These are phyloP conservation scores for Paxillus ammoniavirescens DNA, from an alignment of 768 basidiomycete species.

Conservation along the genomic window DNA sequence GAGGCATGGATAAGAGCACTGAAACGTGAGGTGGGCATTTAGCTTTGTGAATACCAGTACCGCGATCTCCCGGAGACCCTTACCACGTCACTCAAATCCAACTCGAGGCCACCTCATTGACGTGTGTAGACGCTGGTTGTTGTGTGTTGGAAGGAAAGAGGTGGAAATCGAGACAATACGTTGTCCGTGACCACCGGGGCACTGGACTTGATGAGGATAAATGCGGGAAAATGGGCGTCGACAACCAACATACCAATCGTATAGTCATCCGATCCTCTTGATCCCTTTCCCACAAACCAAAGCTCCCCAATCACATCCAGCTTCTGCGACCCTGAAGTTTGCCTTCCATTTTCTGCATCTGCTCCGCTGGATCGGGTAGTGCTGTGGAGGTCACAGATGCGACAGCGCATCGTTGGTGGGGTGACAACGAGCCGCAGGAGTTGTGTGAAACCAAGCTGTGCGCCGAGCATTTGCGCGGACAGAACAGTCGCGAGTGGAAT, in stretches of 20 bases:
- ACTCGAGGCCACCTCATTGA: constrained; percentile 34
- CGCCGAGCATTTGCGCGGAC: constrained; percentile 78
- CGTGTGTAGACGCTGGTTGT: too few species aligned
- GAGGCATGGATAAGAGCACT: too few species aligned
- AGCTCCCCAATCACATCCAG: constrained; percentile 48
- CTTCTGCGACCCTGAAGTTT: constrained; percentile 54
- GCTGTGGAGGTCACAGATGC: constrained; percentile 69
- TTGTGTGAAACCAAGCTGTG: constrained; percentile 74
- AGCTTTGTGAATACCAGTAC: too few species aligned
- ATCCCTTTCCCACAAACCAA: constrained; percentile 48
- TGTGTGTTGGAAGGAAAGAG: too few species aligned
- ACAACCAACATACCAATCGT: constrained; percentile 57
- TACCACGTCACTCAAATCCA: too few species aligned
- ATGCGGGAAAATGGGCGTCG: not conserved
- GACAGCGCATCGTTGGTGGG: constrained; percentile 80
- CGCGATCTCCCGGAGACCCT: too few species aligned
- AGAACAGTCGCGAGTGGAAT: constrained; percentile 56
- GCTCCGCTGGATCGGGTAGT: too few species aligned
- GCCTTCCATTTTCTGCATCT: constrained; percentile 67
- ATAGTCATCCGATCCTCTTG: constrained; percentile 66
- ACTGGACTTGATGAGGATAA: constrained; percentile 1
- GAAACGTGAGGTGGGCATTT: too few species aligned
- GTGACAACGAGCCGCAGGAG: constrained; percentile 66
- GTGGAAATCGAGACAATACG: too few species aligned
- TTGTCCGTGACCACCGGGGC: constrained; percentile 29